Base-by-base conservation (phyloP, 345 rosid species). In the Pseudoturritis turrita region DNA sequence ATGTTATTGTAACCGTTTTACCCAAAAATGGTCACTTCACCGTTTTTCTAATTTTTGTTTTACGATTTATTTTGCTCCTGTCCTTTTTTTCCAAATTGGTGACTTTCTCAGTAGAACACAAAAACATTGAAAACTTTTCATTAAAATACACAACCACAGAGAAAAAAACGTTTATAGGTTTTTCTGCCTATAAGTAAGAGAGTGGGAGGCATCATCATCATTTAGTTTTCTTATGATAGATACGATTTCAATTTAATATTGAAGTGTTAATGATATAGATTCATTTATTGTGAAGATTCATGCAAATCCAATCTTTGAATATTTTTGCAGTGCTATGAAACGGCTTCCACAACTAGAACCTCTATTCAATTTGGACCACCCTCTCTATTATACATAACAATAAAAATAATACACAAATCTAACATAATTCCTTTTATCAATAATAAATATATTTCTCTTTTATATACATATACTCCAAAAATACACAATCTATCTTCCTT, bases 211-310 rank as follows among this genome's bases (percentile, higher is more conserved):
- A 29, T 41, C 43, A 58, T 70, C 58, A 35, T 23, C 65, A 59
- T 39, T 51, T 28, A 22, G 11, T 40, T 61, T 43, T 39, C 40
- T 50, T 21, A 14, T 28, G 61, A 61, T 71, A 61, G 33, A 50
- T 71, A 60, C 52, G 37, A 70, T 33, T 49, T 46, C 19, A 47
- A 11, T 47, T 36, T 46, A 6, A 12, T 7, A 7, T 22, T 25
- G 3, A 9, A 43, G 25, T 43, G 3, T 9, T 29, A 7, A 11
- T 62, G 40, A 25, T 22, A 19, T 52, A 19, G 9, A 19, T 71
- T 54, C 64, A 73, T 64, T 64, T 45, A 73, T 35, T 64, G 71
- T 41, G 19, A 72, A 73, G 77, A 73, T 73, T 54, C 65, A 64
- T 64, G 22, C 55, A 72, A 54, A 64, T 73, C 71, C 47, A 73